Percentiles rank a stretch among this genome's conserved stretches.
Conservation (phyloP, 805 yeast species). For the Cyberlindnera galapagoensis region DNA sequence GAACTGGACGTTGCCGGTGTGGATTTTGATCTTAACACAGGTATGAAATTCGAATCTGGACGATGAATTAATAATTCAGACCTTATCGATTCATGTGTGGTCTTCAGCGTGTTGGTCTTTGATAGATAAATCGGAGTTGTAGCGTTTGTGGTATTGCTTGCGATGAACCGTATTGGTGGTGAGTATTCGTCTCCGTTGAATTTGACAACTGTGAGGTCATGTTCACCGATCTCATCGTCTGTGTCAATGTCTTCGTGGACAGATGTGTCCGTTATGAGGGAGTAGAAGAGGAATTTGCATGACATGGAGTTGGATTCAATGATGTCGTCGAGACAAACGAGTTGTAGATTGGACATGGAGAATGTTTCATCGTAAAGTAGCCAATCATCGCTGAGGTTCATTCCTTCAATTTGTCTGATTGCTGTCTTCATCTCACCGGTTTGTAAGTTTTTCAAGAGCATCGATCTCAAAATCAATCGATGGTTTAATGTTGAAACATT, state of each 20-base stretch:
- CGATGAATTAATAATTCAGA: slow-evolving; percentile 21
- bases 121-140: slow-evolving; percentile 18
- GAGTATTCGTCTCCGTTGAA: slow-evolving; percentile 17
- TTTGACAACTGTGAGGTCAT: slow-evolving; percentile 22
- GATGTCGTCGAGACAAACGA: slow-evolving; percentile 29
- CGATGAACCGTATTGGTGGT: slow-evolving; percentile 14
- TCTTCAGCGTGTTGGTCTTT: slow-evolving; percentile 19
- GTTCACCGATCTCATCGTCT: slow-evolving; percentile 14
- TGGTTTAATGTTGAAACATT: slow-evolving; percentile 7
- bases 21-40: slow-evolving; percentile 17
- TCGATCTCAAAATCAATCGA: slow-evolving; percentile 15
- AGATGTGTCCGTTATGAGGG: slow-evolving; percentile 6
- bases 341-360: slow-evolving; percentile 30
- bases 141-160: slow-evolving; percentile 15
- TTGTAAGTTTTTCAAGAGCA: slow-evolving; percentile 16
- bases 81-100: slow-evolving; percentile 19
- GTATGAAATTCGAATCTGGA: slow-evolving; percentile 15
- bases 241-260: slow-evolving; percentile 1
- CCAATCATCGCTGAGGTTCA: slow-evolving; percentile 32
- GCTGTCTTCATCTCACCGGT: slow-evolving; percentile 19
- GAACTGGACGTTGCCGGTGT: slow-evolving; percentile 12
- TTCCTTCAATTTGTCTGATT: slow-evolving; percentile 19
- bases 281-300: slow-evolving; percentile 30
- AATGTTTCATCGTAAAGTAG: slow-evolving; percentile 32
- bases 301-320: slow-evolving; percentile 22